Evolutionary conservation across 225 moss, liverwort and hornwort species (phyloP).

Genomic region (Marchantia polymorpha): DNA sequence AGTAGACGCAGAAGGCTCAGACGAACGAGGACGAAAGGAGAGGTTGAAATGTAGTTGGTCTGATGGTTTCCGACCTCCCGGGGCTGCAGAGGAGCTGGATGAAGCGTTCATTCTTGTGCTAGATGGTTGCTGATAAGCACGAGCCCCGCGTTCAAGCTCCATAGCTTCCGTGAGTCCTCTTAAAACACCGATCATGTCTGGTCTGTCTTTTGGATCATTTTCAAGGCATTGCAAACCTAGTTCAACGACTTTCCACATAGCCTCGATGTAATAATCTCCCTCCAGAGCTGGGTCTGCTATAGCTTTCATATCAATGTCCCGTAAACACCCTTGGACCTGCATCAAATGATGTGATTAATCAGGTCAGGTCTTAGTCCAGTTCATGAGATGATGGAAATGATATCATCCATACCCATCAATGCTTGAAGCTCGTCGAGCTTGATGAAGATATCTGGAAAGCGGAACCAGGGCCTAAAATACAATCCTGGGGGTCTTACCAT

Average conservation of each 20-base stretch:
- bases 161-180: conserved; percentile 11
- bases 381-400: not conserved
- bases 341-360: not conserved
- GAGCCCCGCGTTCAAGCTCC: not conserved
- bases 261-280: conserved; percentile 17
- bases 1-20: not conserved
- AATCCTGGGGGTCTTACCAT: conserved; percentile 34
- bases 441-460: not conserved
- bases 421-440: not conserved
- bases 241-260: conserved; percentile 20
- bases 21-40: not conserved
- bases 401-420: not conserved
- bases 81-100: not conserved
- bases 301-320: conserved; percentile 17
- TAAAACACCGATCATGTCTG: conserved; percentile 16
- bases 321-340: conserved; percentile 7
- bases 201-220: conserved; percentile 1
- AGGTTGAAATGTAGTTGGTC: not conserved
- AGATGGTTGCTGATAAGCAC: not conserved
- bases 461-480: not conserved
- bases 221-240: conserved; percentile 14
- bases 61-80: not conserved
- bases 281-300: conserved; percentile 21
- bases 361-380: not conserved
- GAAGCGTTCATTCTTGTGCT: not conserved